Conservation (phyloP, 192 early-diverging fungal species). For the Coemansia aciculifera region DNA sequence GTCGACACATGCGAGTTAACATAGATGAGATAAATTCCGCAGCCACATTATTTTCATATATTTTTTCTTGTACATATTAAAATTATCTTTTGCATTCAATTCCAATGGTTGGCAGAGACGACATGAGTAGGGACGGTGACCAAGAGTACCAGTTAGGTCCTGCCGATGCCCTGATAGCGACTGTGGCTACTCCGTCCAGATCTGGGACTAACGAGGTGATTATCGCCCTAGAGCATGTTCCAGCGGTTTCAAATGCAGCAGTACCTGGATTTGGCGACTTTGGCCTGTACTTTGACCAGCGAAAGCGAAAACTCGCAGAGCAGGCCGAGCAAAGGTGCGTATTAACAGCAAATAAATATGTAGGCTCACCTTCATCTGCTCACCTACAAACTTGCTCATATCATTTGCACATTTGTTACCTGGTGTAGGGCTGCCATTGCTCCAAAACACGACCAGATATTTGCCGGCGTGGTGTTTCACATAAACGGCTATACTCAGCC, state of each 20-base stretch:
- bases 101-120: not conserved
- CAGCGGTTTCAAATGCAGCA: not conserved
- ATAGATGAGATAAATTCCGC: conserved; percentile 2
- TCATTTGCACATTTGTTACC: not conserved
- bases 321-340: conserved; percentile 26
- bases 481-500: conserved; percentile 75
- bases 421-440: not conserved
- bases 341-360: not conserved
- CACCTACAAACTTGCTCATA: not conserved
- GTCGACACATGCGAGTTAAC: not conserved
- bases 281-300: conserved; percentile 36
- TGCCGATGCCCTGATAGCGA: not conserved
- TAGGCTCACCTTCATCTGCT: not conserved
- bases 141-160: conserved; percentile 17
- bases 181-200: too few relatives aligned
- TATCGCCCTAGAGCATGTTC: not conserved
- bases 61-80: not conserved
- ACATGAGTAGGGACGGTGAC: not conserved
- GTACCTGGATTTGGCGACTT: conserved; percentile 37
- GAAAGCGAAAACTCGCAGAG: conserved; percentile 46
- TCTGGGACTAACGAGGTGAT: not conserved
- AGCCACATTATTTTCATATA: not conserved
- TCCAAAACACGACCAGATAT: conserved; percentile 28
- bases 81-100: not conserved
- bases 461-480: conserved; percentile 53